Conservation (phyloP, 352 stramenopile genomes). For the Pythium inflatum region DNA sequence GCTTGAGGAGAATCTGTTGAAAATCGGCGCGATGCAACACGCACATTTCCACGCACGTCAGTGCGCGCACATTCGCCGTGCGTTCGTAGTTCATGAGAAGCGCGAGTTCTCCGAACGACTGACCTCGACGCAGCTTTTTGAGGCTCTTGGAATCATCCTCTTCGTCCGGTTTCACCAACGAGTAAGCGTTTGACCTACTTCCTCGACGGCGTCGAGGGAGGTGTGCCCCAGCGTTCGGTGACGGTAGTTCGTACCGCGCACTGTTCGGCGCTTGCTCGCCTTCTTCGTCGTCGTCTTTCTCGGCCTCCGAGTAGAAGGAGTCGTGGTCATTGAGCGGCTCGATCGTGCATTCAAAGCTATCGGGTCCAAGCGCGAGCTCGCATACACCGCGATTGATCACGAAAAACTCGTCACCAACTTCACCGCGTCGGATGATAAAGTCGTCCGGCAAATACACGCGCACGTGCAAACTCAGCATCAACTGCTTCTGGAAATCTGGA, state of each 20-base stretch:
- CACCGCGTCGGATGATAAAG: conserved; percentile 64
- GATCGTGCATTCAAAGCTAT: conserved; percentile 39
- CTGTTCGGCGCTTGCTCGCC: not conserved
- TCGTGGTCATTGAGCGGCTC: conserved; percentile 9
- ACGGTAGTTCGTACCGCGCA: conserved; percentile 2
- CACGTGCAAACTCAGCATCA: conserved; percentile 57
- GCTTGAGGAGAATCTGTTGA: conserved; percentile 34
- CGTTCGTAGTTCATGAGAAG: conserved; percentile 54
- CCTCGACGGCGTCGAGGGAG: not conserved
- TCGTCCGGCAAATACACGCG: conserved; percentile 77
- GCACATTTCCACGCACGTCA: conserved; percentile 49
- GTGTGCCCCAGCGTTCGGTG: not conserved
- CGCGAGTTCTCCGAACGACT: conserved; percentile 53
- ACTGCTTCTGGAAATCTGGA: conserved; percentile 69
- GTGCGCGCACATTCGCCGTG: conserved; percentile 37
- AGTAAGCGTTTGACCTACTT: not conserved
- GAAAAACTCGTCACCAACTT: conserved; percentile 68
- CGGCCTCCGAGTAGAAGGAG: not conserved
- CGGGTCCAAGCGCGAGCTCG: conserved; percentile 36
- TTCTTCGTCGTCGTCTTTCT: not conserved
- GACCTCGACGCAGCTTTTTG: conserved; percentile 29
- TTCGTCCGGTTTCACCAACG: not conserved
- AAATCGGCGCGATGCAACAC: conserved; percentile 40
- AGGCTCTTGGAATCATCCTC: conserved; percentile 6
- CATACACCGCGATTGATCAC: conserved; percentile 71